Evolutionary conservation across 805 yeast genomes (phyloP).

Genomic region (Candida palmyrensis): DNA sequence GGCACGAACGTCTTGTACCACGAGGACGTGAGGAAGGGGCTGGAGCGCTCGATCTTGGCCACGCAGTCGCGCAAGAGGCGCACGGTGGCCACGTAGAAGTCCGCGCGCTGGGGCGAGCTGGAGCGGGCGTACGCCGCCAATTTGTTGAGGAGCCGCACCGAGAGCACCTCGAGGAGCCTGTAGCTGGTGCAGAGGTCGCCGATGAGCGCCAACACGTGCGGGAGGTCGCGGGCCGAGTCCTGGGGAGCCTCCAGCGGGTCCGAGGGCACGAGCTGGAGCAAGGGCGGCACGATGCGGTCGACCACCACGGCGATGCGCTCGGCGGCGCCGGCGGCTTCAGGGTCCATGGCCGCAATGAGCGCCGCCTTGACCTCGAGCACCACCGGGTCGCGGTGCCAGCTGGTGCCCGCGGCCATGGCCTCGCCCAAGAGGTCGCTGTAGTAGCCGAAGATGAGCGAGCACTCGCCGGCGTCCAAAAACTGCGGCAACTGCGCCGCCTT

Average conservation of each 20-base stretch:
- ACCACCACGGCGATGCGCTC: constrained; percentile 8
- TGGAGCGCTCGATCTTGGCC: constrained; percentile 20
- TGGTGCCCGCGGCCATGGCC: constrained; percentile 33
- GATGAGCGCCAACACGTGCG: constrained; percentile 14
- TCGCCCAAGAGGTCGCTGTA: constrained; percentile 51
- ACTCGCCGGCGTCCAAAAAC: constrained; percentile 51
- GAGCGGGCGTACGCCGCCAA: constrained; percentile 11
- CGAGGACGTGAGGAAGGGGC: constrained; percentile 35
- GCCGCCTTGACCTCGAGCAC: constrained; percentile 51
- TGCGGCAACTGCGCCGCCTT: constrained; percentile 46
- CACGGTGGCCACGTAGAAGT: constrained; percentile 9
- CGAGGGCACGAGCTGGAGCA: constrained; percentile 13
- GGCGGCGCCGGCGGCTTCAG: constrained; percentile 7
- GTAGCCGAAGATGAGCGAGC: constrained; percentile 57
- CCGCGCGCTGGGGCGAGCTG: constrained; percentile 4
- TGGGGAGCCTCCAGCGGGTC: constrained; percentile 27
- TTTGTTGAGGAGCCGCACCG: constrained; percentile 41
- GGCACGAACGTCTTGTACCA: constrained; percentile 44
- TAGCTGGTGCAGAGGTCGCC: constrained; percentile 33
- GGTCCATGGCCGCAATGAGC: constrained; percentile 41
- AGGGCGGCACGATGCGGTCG: constrained; percentile 24
- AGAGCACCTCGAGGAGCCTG: constrained; percentile 39
- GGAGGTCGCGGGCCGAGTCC: constrained; percentile 9
- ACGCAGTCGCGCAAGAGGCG: constrained; percentile 21
- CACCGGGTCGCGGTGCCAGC: constrained; percentile 42